Conservation (phyloP, 768 basidiomycete genomes). For the Boletellus emodensis region DNA sequence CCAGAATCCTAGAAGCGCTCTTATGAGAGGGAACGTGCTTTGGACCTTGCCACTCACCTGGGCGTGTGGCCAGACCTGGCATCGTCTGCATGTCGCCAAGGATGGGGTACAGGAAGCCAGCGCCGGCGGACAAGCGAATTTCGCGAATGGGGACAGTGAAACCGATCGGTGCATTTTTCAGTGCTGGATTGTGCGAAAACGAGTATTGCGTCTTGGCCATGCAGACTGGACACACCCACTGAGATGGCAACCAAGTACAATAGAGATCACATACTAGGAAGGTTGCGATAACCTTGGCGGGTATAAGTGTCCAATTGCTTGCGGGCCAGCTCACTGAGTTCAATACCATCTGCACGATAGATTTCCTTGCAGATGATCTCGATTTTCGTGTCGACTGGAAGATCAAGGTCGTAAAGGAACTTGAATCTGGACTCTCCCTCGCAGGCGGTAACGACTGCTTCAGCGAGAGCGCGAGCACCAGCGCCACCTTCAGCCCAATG, state of each 20-base stretch:
- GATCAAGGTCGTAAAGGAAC: constrained; percentile 86
- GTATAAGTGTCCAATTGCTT: constrained; percentile 90
- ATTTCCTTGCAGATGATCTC: constrained; percentile 82
- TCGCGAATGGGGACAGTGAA: constrained; percentile 91
- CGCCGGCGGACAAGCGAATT: constrained; percentile 86
- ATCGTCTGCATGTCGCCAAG: constrained; percentile 98
- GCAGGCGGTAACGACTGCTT: constrained; percentile 87
- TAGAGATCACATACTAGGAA: constrained; percentile 59
- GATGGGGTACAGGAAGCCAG: constrained; percentile 93
- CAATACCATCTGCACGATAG: constrained; percentile 90
- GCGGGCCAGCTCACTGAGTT: constrained; percentile 78
- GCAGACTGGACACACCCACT: constrained; percentile 55
- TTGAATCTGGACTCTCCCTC: constrained; percentile 81
- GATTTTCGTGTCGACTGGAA: constrained; percentile 87
- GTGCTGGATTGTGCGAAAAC: constrained; percentile 89
- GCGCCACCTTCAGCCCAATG: constrained; percentile 97
- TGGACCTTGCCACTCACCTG: constrained; percentile 46
- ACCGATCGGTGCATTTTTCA: constrained; percentile 87
- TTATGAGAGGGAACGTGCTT: constrained; percentile 6
- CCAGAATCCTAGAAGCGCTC: constrained; percentile 66
- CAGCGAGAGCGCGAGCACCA: constrained; percentile 85
- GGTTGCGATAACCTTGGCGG: constrained; percentile 74
- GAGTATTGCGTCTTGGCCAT: constrained; percentile 99
- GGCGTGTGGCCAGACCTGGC: constrained; percentile 92
- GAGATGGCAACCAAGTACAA: constrained; percentile 3